Evolutionary conservation across 768 basidiomycete species (phyloP).

Genomic region (Psilocybe subaeruginosa): DNA sequence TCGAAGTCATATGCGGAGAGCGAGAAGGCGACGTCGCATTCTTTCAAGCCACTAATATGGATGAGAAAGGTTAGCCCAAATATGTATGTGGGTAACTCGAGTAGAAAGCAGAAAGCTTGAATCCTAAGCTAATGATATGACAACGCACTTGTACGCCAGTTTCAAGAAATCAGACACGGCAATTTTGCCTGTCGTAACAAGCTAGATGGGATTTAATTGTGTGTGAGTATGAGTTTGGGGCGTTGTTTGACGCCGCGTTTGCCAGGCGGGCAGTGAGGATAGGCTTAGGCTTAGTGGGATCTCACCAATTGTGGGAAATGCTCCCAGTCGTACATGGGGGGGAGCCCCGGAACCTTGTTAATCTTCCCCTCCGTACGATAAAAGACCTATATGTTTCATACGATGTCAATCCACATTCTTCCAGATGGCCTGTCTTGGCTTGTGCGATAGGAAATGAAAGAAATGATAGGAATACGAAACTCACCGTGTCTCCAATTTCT

Average conservation of each 20-base stretch:
- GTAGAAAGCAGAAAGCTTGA: no score
- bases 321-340: conserved; percentile 18
- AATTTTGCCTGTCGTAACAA: no score
- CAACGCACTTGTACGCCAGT: not conserved
- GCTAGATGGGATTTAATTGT: no score
- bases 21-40: conserved; percentile 8
- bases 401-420: no score
- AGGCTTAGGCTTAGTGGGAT: no score
- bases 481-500: not conserved
- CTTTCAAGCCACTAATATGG: conserved; percentile 4
- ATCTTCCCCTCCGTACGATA: not conserved
- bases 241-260: not conserved
- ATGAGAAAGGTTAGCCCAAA: no score
- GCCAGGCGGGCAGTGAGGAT: no score
- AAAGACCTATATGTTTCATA: no score
- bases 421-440: no score
- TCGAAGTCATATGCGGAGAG: conserved; percentile 3
- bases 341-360: conserved; percentile 4
- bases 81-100: no score
- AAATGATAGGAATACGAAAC: not conserved
- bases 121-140: no score
- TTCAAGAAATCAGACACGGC: not conserved
- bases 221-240: not conserved
- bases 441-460: no score
- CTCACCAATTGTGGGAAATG: conserved; percentile 14